Base-by-base conservation (phyloP, 1,139 yeast species). In the Saccharomycopsis hybrid region DNA sequence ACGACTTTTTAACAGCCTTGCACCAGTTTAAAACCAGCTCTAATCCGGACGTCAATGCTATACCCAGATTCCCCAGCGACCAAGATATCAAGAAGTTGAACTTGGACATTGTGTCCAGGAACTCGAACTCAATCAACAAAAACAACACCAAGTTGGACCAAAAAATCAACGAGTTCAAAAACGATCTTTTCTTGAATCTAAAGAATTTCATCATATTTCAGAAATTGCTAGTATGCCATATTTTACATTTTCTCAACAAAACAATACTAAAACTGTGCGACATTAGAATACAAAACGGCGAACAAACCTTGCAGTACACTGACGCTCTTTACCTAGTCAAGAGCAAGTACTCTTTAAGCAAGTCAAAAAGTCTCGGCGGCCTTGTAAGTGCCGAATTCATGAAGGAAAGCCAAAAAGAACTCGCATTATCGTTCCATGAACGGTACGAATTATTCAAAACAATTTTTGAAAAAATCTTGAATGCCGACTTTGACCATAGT, bases 381-480 rank as follows among this genome's bases (percentile, higher is more conserved):
- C 32, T 5, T 44, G 25, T 51, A 11, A 29, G 43, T 27, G 29
- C 42, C 8, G 46, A 41, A 24, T 50, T 28, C 29, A 24, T 51
- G 3, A 25, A 40, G 9, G 3, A 30, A 8, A 27, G 43, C n/a
- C 54, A 53, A 38, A 8, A 35, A 3, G 35, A 43, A 3, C 18
- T 53, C 25, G 18, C 46, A 4, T 41, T 53, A n/a, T 40, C 52
- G 7, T 53, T 48, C 18, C 28, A 41, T 28, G 55, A 53, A 45
- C 31, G 55, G 18, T 43, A 32, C 5, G 41, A 38, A 5, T 30
- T 53, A 8, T 49, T 30, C 37, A 43, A 43, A 25, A n/a, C 25
- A 3, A 29, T 53, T 4, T 53, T 43, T 36, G 46, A 51, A 39
- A 29, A 41, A n/a, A 18, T 50, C 33, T 44, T 53, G 4, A 32